A percentile compares a stretch with the other conserved stretches of the same genome.
Evolutionary conservation across 2,329 filamentous ascomycete species (phyloP).

Genomic region (Claviceps citrina): DNA sequence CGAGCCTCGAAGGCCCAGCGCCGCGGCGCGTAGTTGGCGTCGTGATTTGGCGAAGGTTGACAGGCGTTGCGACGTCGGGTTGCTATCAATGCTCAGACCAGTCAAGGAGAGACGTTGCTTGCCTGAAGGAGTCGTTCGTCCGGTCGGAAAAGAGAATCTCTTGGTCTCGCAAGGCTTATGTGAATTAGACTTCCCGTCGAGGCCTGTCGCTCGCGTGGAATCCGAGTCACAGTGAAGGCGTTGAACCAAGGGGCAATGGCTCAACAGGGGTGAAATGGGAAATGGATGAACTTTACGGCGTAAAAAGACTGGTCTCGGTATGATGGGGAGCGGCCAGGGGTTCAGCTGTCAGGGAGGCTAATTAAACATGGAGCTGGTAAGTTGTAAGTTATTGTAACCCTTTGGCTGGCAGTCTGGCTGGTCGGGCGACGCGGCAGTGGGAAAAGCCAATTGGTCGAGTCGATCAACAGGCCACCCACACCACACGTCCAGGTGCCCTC

Average conservation of each 20-base stretch:
- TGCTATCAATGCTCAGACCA: neutral
- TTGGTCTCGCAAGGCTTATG: neutral
- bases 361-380: neutral
- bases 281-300: neutral
- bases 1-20: slow-evolving; percentile 4
- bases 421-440: neutral
- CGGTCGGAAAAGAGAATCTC: neutral
- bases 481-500: neutral
- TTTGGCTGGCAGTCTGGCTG: neutral
- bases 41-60: slow-evolving; percentile 2
- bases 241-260: neutral
- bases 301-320: no score
- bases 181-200: neutral
- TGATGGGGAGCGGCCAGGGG: neutral
- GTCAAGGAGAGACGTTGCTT: neutral
- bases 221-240: neutral
- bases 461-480: neutral
- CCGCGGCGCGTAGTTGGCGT: slow-evolving; percentile 5
- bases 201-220: slow-evolving; percentile 1
- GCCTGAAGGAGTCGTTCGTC: neutral
- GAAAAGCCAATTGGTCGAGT: neutral
- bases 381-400: no score
- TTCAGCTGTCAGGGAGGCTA: neutral
- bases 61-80: neutral
- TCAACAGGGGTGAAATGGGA: neutral